phyloP scores from a whole-genome alignment of 345 rosid species.

The Syzygium aqueum region DNA sequence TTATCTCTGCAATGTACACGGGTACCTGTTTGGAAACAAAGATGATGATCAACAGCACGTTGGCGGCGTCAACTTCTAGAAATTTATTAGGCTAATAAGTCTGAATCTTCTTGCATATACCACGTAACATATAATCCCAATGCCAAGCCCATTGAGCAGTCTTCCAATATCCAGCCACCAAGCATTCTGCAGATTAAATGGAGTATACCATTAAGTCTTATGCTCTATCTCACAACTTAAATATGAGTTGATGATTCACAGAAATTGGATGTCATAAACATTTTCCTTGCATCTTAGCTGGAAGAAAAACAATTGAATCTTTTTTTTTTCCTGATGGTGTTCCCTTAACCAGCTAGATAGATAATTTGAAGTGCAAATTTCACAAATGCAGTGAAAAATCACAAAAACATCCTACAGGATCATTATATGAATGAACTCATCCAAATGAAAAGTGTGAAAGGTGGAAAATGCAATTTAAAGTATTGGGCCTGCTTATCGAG shows the following conservation, averaged over 20 bases:
- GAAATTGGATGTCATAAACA: too few relatives aligned
- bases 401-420: background rate
- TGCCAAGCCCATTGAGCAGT: conserved; percentile 14
- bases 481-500: background rate
- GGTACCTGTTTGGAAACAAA: conserved; percentile 6
- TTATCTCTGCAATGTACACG: conserved; percentile 18
- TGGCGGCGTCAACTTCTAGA: background rate
- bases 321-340: background rate
- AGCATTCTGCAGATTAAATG: conserved; percentile 4
- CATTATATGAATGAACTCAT: too few relatives aligned
- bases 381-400: too few relatives aligned
- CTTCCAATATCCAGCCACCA: conserved; percentile 27
- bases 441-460: too few relatives aligned
- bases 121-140: conserved; percentile 19
- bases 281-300: too few relatives aligned
- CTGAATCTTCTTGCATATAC: conserved; percentile 1
- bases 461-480: too few relatives aligned
- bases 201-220: background rate
- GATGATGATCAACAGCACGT: background rate
- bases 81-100: background rate
- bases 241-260: too few relatives aligned
- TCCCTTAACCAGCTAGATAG: too few relatives aligned
- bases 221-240: background rate
- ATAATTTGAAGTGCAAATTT: too few relatives aligned
- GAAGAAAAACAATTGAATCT: too few relatives aligned